phyloP scores from a whole-genome alignment of 352 stramenopile species.

The Globisporangium radiosum region DNA sequence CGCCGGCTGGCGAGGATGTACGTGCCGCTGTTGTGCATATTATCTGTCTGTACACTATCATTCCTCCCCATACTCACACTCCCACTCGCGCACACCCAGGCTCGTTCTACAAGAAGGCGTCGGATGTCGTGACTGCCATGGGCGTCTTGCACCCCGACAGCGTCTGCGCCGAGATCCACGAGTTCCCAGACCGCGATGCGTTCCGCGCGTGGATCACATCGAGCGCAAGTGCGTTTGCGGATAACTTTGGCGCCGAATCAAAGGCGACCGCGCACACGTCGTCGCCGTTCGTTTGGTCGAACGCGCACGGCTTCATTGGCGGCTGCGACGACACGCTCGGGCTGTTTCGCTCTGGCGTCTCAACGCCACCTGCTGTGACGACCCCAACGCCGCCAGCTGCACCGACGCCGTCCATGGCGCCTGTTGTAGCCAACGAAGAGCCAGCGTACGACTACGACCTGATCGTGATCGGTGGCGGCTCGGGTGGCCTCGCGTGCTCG shows the following conservation, averaged over 20 bases:
- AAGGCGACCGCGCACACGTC: slow-evolving; percentile 44
- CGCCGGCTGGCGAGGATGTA: slow-evolving; percentile 64
- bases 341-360: slow-evolving; percentile 47
- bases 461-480: slow-evolving; percentile 79
- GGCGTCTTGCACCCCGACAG: slow-evolving; percentile 52
- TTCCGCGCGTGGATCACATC: slow-evolving; percentile 51
- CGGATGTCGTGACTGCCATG: slow-evolving; percentile 56
- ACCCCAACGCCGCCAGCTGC: neutral
- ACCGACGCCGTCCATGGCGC: neutral
- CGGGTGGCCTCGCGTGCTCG: slow-evolving; percentile 90
- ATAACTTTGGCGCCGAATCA: slow-evolving; percentile 30
- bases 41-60: no score
- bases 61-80: neutral
- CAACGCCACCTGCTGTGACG: slow-evolving; percentile 5
- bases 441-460: slow-evolving; percentile 74
- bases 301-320: slow-evolving; percentile 49
- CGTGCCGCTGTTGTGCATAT: slow-evolving; percentile 4
- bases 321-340: slow-evolving; percentile 60
- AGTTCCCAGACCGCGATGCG: slow-evolving; percentile 50
- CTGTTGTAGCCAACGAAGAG: slow-evolving; percentile 14
- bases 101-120: slow-evolving; percentile 49
- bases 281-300: slow-evolving; percentile 75
- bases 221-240: slow-evolving; percentile 28
- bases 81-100: slow-evolving; percentile 12
- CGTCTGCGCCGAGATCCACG: slow-evolving; percentile 32